Conservation (phyloP, 805 yeast genomes). For the Saccharomyces mikatae region DNA sequence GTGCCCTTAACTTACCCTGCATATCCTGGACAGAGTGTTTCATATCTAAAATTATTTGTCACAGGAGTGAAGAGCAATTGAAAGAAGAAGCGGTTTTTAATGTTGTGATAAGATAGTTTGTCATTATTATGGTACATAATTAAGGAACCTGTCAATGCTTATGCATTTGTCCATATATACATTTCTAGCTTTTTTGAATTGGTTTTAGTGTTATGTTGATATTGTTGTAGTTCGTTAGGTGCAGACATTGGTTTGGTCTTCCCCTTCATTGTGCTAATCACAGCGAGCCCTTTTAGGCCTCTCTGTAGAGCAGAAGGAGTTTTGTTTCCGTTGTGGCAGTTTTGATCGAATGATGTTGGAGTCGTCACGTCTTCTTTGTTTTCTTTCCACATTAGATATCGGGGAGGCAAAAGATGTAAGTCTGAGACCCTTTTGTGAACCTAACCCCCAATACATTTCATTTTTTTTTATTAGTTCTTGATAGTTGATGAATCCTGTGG, state of each 20-base stretch:
- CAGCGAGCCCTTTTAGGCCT: not conserved
- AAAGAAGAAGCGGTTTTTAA: not conserved
- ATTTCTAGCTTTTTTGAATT: not conserved
- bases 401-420: not conserved
- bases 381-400: not conserved
- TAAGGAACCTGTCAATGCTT: not conserved
- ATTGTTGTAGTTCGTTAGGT: not conserved
- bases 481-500: conserved; percentile 18
- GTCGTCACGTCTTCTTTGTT: not conserved
- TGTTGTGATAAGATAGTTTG: not conserved
- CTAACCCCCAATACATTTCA: conserved; percentile 11
- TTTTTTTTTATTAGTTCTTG: conserved; percentile 17
- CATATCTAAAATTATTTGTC: too few relatives aligned
- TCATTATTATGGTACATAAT: not conserved
- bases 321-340: not conserved
- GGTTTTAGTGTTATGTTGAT: not conserved
- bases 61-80: not conserved
- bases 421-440: not conserved
- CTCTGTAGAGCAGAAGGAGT: not conserved
- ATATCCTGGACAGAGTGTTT: too few relatives aligned
- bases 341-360: not conserved
- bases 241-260: not conserved
- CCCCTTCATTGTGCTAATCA: not conserved
- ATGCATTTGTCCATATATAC: not conserved
- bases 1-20: too few relatives aligned